Base-by-base conservation (phyloP, 768 basidiomycete genomes). In the Suillus americanus region DNA sequence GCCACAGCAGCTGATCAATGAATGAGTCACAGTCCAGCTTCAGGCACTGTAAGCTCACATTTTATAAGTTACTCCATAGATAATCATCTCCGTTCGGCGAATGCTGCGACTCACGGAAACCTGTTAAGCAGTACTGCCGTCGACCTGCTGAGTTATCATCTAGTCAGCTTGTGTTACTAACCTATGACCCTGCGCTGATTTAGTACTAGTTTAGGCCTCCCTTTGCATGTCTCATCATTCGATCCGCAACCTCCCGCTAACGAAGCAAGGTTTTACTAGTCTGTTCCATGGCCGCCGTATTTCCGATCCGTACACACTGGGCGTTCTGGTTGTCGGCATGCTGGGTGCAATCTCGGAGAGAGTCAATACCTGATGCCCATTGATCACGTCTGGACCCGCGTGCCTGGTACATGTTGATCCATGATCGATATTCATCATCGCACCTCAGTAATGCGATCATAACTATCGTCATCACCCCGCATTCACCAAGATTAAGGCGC, bases 181-280 rank as follows among this genome's bases (percentile, higher is more conserved):
- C n/a, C 53, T 55, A 55, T 35, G 13, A 40, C 37, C 37, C 37
- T 57, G 18, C 30, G 20, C 53, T 54, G 30, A 6, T 59, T 41
- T 59, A 41, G 57, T 37, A 59, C 40, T 59, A 59, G 57, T 40
- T 28, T 41, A 18, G 16, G 25, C 53, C 20, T 41, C 25, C 38
- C 25, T 13, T 25, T 40, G 55, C n/a, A 23, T 16, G 56, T 57
- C 37, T 57, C 55, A 56, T 23, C 16, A 25, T 28, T 40, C 40
- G 57, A 41, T 59, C 57, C 57, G 57, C 57, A 59, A 59, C 38
- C 56, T 18, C 56, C 57, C 38, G 25, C 3, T 12, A 40, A 59
- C 18, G 56, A 59, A 37, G 57, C 40, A 25, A 41, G 10, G 5
- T 40, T 57, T 56, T 25, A 55, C 54, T 55, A 57, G 23, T 57